Evolutionary conservation across 2,329 filamentous ascomycete species (phyloP), one percentile per base, ranked within the genome.

Genomic region (Alternaria rosae): DNA sequence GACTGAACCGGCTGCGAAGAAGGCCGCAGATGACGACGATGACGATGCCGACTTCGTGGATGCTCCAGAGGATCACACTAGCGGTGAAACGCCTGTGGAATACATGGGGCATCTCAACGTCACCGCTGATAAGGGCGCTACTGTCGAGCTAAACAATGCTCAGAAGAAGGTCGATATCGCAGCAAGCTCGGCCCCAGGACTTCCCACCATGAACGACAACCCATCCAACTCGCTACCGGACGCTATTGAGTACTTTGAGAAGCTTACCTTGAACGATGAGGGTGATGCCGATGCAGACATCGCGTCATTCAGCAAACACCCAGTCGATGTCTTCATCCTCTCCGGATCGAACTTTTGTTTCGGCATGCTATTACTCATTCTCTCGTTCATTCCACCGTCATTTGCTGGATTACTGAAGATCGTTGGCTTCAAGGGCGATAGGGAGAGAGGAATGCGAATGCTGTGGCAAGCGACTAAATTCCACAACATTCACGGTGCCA

Each of bases 371-470:
- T 85, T 96, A 13, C 85, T 98, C 1, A 85, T 98, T 56, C 89
- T 98, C n/a, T 96, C 93, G 12, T 91, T 98, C 82, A 89, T 98
- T 1, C 96, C 95, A 0, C 95, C 95, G 0, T 88, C 94, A 0
- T 97, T 98, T 78, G 91, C 88, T n/a, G 91, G 89, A 58, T 86
- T 99, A 1, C 85, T 98, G 5, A 92, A 90, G 61, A 90, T 98
- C 43, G 91, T 97, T 28, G 95, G 95, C 1, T 98, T 98, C 81
- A 89, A 88, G 64, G 95, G 95, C 30, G 94, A 98, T 76, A 90
- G 94, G 44, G 88, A 92, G 64, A 86, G 90, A 41, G 95, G 94
- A 10, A 85, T 97, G 30, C 85, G 86, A 41, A 91, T 97, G 87
- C 87, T 99, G 5, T 99, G 95, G 95, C 89, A 92, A 76, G 92